Base-by-base conservation (phyloP, 2,329 filamentous ascomycete species). In the Colletotrichum cuscutae region DNA sequence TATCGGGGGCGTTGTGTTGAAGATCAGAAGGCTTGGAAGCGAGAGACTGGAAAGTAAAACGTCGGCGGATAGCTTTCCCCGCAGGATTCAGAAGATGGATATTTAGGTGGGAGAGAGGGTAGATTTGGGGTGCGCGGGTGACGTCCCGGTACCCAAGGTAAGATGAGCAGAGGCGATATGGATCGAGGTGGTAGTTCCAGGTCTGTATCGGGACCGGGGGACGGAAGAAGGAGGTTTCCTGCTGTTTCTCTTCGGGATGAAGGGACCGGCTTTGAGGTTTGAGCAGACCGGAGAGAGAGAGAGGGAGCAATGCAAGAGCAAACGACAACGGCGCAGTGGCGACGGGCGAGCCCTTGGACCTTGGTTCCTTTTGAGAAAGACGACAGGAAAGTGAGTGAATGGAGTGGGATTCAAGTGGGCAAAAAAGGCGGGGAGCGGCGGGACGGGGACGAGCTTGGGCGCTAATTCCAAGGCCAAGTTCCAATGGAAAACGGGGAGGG, bases 391-490 rank as follows among this genome's bases (percentile, higher is more conserved):
- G 32, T 61, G 65, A 42, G 37, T 42, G 37, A 42, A 65, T 52
- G 57, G 59, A 54, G 70, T 69, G 65, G 70, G 60, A 72, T 64
- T 60, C 59, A 46, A 60, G 66, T 61, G 66, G 70, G 66, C 54
- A 56, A 70, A 72, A 68, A 70, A 58, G 70, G 59, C 59, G 70
- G 70, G 70, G 61, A 57, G 59, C 58, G 59, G 65, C 65, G 70
- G 70, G 70, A 65, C 59, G 60, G 59, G 60, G 65, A 59, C 65
- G 65, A 65, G 70, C 70, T 72, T 72, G 70, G 70, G 70, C 70
- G 70, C 70, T 72, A 72, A 72, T 72, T 72, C 65, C 65, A 68
- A 68, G 65, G 69, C 58, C 58, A 68, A 63, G 65, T 72, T 52
- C 65, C 69, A 68, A 70, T 65, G 54, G 68, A 53, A 42, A 32